These are phyloP conservation scores for Stagonosporopsis rhizophila DNA, from an alignment of 2,329 filamentous ascomycete genomes.

Conservation along the genomic window DNA sequence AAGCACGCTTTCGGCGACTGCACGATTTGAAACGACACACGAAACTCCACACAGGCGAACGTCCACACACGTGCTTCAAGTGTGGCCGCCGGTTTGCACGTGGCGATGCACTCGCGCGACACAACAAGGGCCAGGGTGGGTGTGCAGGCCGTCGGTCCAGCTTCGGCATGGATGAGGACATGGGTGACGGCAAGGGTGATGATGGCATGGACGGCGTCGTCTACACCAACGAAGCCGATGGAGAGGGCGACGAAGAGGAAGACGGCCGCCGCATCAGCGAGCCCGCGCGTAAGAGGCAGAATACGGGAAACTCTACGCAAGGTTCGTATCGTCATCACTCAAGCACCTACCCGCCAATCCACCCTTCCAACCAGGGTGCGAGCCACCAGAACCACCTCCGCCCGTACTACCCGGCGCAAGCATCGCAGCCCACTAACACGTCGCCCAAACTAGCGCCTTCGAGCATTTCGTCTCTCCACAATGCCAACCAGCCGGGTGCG, in stretches of 20 bases:
- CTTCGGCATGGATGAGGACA: constrained; percentile 80
- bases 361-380: constrained; percentile 49
- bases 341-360: constrained; percentile 78
- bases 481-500: constrained; percentile 58
- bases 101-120: constrained; percentile 90
- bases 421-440: constrained; percentile 49
- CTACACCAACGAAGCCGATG: constrained; percentile 64
- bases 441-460: constrained; percentile 49
- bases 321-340: constrained; percentile 70
- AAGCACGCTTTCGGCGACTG: constrained; percentile 87
- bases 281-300: constrained; percentile 75
- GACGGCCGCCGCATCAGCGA: constrained; percentile 67
- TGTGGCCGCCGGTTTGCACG: constrained; percentile 94
- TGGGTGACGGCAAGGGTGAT: constrained; percentile 56
- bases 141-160: constrained; percentile 91
- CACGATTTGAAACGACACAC: constrained; percentile 96
- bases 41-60: constrained; percentile 95
- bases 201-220: constrained; percentile 70
- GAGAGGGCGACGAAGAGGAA: constrained; percentile 62
- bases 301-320: constrained; percentile 61
- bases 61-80: constrained; percentile 92
- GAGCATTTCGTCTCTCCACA: constrained; percentile 47
- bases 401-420: constrained; percentile 46
- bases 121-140: constrained; percentile 94
- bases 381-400: constrained; percentile 40